Percentiles rank a stretch among this genome's conserved stretches.
Conservation (phyloP, 345 rosid species). For the Rhizophora mangle region DNA sequence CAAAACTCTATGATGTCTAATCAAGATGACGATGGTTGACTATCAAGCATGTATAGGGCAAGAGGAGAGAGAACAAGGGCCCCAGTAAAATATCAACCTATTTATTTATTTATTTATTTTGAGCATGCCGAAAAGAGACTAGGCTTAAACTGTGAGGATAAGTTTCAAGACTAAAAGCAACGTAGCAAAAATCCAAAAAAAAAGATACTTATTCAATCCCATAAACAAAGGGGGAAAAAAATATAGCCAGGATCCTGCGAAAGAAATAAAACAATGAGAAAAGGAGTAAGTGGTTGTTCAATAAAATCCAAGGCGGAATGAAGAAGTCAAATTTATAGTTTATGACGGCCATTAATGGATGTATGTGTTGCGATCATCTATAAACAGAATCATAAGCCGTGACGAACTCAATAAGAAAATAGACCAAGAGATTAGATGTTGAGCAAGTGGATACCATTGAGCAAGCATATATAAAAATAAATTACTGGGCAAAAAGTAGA, state of each 20-base stretch:
- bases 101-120: too few species aligned
- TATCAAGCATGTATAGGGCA: slow-evolving; percentile 13
- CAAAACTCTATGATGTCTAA: slow-evolving; percentile 11
- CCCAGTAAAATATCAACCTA: too few species aligned
- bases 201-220: slow-evolving; percentile 7
- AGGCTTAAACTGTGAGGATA: slow-evolving; percentile 8
- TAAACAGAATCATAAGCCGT: slow-evolving; percentile 31
- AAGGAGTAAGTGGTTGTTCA: slow-evolving; percentile 33
- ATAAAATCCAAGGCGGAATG: slow-evolving; percentile 19
- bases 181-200: background rate
- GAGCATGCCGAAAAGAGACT: background rate
- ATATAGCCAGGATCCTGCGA: slow-evolving; percentile 25
- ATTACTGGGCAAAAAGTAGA: too few species aligned
- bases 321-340: slow-evolving; percentile 11
- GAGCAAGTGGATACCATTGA: too few species aligned
- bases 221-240: slow-evolving; percentile 9
- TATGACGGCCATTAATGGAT: slow-evolving; percentile 22
- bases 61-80: background rate
- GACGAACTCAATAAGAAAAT: background rate
- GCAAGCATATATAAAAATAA: too few species aligned
- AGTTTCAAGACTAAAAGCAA: slow-evolving; percentile 13
- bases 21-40: slow-evolving; percentile 25
- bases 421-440: too few species aligned
- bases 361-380: slow-evolving; percentile 37
- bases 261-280: background rate